These are phyloP conservation scores for Talaromyces sp. DNA, from an alignment of 2,329 filamentous ascomycete genomes.

Conservation along the genomic window DNA sequence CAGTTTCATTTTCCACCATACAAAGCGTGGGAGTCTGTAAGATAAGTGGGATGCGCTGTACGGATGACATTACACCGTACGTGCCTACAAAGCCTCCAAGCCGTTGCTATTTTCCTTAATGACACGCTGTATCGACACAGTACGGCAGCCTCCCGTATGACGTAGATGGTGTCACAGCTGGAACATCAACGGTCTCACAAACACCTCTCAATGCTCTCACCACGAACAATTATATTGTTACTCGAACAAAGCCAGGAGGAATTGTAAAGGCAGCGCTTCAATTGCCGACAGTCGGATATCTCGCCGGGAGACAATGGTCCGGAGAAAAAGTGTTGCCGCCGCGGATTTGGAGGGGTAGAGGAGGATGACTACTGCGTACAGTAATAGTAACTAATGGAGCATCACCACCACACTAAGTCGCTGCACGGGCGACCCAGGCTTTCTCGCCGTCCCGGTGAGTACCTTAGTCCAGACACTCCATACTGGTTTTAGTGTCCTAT, in stretches of 20 bases:
- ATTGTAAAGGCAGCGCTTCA: not conserved
- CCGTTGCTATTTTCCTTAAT: not conserved
- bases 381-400: not conserved
- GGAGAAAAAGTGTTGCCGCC: slow-evolving; percentile 2
- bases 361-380: slow-evolving; percentile 3
- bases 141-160: not conserved
- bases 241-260: not conserved
- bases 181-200: not conserved
- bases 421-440: not conserved
- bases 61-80: not conserved
- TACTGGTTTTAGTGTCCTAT: not conserved
- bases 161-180: not conserved
- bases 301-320: slow-evolving; percentile 19
- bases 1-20: not conserved
- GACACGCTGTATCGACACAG: not conserved
- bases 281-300: not conserved
- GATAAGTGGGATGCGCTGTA: not conserved
- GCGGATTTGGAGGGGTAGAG: slow-evolving; percentile 10
- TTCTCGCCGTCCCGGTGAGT: not conserved
- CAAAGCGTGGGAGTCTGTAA: not conserved
- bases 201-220: not conserved
- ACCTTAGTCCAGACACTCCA: not conserved
- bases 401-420: slow-evolving; percentile 1
- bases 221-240: not conserved
- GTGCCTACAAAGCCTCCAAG: not conserved